A percentile compares a stretch with the other conserved stretches of the same genome.
phyloP scores from a whole-genome alignment of 2,329 filamentous ascomycete genomes.

The Ciborinia camelliae region DNA sequence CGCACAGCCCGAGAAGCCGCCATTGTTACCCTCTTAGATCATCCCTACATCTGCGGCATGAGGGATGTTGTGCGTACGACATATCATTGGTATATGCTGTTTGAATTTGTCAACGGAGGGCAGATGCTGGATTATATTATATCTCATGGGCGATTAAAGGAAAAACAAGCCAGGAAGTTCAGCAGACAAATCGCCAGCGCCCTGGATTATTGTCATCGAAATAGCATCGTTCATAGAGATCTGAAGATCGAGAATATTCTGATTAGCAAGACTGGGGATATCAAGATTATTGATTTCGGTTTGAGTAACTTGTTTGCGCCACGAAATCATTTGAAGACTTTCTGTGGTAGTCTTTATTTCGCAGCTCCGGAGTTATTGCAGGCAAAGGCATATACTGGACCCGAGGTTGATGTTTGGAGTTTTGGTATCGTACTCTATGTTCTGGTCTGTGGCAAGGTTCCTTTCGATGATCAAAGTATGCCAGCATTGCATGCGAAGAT shows the following conservation, averaged over 20 bases:
- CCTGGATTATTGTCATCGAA: conserved; percentile 94
- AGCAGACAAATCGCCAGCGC: conserved; percentile 95
- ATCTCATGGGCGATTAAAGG: conserved; percentile 93
- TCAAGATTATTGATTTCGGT: conserved; percentile 99
- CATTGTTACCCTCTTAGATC: conserved; percentile 89
- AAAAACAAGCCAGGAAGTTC: conserved; percentile 97
- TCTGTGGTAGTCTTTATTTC: conserved; percentile 97
- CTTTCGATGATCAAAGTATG: conserved; percentile 99
- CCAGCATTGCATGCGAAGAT: conserved; percentile 97
- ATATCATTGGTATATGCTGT: conserved; percentile 99
- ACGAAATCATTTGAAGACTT: conserved; percentile 82
- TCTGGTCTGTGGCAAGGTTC: conserved; percentile 93
- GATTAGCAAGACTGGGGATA: conserved; percentile 97
- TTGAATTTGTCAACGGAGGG: conserved; percentile 96
- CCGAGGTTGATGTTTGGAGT: conserved; percentile 97
- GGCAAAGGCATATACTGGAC: conserved; percentile 89
- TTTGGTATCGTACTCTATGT: conserved; percentile 98
- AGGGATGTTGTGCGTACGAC: conserved; percentile 92
- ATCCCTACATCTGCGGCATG: conserved; percentile 94
- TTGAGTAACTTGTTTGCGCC: conserved; percentile 95
- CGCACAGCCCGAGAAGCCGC: conserved; percentile 92
- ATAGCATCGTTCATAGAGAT: conserved; percentile 96
- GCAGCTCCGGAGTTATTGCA: conserved; percentile 92
- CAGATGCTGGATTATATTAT: conserved; percentile 99
- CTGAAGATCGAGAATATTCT: conserved; percentile 99